Evolutionary conservation across 2,329 filamentous ascomycete species (phyloP).

Genomic region (Fusarium praegraminearum): DNA sequence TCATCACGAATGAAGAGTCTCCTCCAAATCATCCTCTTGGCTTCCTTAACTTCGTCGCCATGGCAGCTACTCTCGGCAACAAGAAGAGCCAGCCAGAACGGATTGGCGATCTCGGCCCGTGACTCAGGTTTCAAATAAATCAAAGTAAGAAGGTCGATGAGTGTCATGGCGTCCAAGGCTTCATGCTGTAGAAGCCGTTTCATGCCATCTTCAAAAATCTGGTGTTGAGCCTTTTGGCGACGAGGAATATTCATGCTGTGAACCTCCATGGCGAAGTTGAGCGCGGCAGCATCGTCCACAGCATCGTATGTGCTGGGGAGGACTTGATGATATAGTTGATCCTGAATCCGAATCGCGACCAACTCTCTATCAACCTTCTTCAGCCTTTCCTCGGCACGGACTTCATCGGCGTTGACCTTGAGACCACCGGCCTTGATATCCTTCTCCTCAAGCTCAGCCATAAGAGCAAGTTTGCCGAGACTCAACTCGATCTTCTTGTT

Average conservation of each 20-base stretch:
- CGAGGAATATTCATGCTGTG: slow-evolving; percentile 68
- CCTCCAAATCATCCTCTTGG: slow-evolving; percentile 81
- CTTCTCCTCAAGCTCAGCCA: slow-evolving; percentile 69
- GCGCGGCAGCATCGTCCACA: slow-evolving; percentile 82
- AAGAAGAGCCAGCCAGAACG: slow-evolving; percentile 81
- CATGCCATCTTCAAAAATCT: slow-evolving; percentile 78
- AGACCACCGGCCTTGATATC: slow-evolving; percentile 52
- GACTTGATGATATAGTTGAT: slow-evolving; percentile 79
- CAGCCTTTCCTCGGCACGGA: slow-evolving; percentile 58
- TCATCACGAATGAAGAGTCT: slow-evolving; percentile 86
- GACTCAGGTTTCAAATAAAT: slow-evolving; percentile 64
- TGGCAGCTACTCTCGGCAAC: slow-evolving; percentile 67
- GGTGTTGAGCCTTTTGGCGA: slow-evolving; percentile 73
- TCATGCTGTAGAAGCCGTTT: slow-evolving; percentile 77
- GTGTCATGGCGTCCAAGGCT: slow-evolving; percentile 72
- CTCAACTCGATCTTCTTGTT: slow-evolving; percentile 94
- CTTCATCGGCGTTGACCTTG: slow-evolving; percentile 54
- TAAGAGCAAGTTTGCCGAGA: slow-evolving; percentile 82
- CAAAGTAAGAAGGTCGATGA: slow-evolving; percentile 84
- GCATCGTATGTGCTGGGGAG: slow-evolving; percentile 75
- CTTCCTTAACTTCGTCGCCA: slow-evolving; percentile 69
- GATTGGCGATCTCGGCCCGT: slow-evolving; percentile 67
- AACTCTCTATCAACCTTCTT: slow-evolving; percentile 72
- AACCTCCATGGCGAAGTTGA: slow-evolving; percentile 79
- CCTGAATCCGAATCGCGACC: slow-evolving; percentile 81